Evolutionary conservation across 345 rosid genomes (phyloP).

Genomic region (Microthlaspi erraticum): DNA sequence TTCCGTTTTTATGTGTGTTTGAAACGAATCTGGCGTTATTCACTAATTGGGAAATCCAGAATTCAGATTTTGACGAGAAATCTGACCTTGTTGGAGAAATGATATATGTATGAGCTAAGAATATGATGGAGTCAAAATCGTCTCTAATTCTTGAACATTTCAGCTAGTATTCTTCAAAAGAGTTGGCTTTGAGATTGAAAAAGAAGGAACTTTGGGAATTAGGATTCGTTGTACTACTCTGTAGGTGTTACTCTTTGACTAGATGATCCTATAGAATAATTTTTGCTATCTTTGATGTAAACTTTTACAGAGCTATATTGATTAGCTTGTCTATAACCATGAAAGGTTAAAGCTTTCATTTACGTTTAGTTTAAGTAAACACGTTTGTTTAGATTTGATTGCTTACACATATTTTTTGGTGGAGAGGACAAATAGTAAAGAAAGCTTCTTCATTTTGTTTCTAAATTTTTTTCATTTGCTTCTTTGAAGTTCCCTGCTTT

Average conservation of each 20-base stretch:
- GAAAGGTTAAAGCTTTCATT: neutral
- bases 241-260: slow-evolving; percentile 6
- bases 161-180: slow-evolving; percentile 17
- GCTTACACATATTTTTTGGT: neutral
- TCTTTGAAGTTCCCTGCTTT: slow-evolving; percentile 81
- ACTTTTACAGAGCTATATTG: neutral
- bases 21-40: slow-evolving; percentile 19
- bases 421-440: neutral
- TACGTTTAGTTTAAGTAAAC: slow-evolving; percentile 5
- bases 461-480: slow-evolving; percentile 26
- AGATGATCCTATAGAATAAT: neutral
- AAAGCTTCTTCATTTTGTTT: slow-evolving; percentile 11
- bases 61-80: neutral
- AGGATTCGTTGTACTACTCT: slow-evolving; percentile 5
- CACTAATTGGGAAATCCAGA: slow-evolving; percentile 7
- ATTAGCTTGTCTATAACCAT: neutral
- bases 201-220: slow-evolving; percentile 17
- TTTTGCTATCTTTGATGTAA: neutral
- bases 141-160: neutral
- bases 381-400: neutral
- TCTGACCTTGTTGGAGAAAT: neutral
- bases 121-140: neutral
- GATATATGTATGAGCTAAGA: neutral
- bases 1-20: slow-evolving; percentile 12
- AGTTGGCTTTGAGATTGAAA: slow-evolving; percentile 17